A percentile compares a stretch with the other conserved stretches of the same genome.
Evolutionary conservation across 2,329 filamentous ascomycete species (phyloP).

Genomic region (Ophidiomyces ophidiicola): DNA sequence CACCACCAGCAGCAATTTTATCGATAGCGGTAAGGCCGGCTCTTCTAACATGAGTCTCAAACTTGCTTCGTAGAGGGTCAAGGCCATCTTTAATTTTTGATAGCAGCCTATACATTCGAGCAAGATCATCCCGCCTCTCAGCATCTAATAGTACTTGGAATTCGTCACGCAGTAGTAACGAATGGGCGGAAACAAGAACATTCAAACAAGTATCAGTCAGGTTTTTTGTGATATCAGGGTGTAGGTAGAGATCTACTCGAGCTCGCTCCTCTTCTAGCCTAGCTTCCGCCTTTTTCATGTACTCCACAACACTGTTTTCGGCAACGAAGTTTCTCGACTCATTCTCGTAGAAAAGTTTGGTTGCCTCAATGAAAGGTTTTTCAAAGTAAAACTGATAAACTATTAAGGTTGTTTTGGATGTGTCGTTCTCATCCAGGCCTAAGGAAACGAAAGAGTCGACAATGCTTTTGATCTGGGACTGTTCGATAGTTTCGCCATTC

Average conservation of each 20-base stretch:
- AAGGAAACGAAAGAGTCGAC: constrained; percentile 94
- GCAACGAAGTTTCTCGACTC: constrained; percentile 92
- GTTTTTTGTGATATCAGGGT: constrained; percentile 72
- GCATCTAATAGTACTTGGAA: constrained; percentile 91
- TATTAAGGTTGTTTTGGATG: constrained; percentile 85
- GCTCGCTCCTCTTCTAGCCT: constrained; percentile 87
- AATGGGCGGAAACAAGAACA: constrained; percentile 81
- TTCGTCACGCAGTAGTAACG: constrained; percentile 74
- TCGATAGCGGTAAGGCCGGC: constrained; percentile 78
- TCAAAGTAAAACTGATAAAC: constrained; percentile 92
- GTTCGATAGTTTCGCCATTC: constrained; percentile 94
- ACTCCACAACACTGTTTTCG: constrained; percentile 95
- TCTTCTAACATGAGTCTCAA: constrained; percentile 85
- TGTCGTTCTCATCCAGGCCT: constrained; percentile 84
- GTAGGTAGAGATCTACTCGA: constrained; percentile 80
- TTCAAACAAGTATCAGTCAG: constrained; percentile 81
- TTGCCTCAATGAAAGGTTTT: constrained; percentile 76
- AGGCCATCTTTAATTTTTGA: constrained; percentile 82
- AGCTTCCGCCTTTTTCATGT: constrained; percentile 97
- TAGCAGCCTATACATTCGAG: constrained; percentile 87
- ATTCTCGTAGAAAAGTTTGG: constrained; percentile 71
- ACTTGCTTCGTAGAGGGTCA: constrained; percentile 72
- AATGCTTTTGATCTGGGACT: constrained; percentile 90
- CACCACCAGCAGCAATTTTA: constrained; percentile 77
- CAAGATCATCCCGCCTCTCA: constrained; percentile 88